phyloP scores from a whole-genome alignment of 2,329 filamentous ascomycete genomes.

The Talaromyces sp. region DNA sequence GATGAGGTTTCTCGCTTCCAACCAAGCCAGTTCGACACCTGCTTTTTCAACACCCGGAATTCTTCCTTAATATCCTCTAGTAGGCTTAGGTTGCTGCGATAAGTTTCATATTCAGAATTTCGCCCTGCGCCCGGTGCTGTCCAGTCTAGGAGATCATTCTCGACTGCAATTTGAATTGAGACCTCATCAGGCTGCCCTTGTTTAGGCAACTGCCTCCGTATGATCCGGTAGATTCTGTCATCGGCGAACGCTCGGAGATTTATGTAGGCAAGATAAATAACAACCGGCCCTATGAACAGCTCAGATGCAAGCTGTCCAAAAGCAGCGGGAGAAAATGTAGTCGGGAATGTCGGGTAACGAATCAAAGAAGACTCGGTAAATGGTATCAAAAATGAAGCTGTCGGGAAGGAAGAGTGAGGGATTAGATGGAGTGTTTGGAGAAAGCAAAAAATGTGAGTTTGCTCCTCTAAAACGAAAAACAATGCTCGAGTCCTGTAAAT shows the following conservation, averaged over 20 bases:
- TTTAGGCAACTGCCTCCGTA: constrained; percentile 38
- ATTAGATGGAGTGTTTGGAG: constrained; percentile 40
- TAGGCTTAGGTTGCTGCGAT: constrained; percentile 31
- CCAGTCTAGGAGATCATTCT: constrained; percentile 41
- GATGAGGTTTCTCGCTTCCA: constrained; percentile 16
- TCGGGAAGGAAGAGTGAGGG: constrained; percentile 27
- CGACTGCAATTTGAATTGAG: constrained; percentile 37
- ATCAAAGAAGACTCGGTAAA: constrained; percentile 31
- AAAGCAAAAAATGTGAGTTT: constrained; percentile 39
- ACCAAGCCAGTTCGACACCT: constrained; percentile 29
- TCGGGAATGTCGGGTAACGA: constrained; percentile 25
- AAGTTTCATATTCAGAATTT: constrained; percentile 34
- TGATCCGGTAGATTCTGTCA: constrained; percentile 34
- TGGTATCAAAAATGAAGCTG: constrained; percentile 29
- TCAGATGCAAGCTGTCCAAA: constrained; percentile 21
- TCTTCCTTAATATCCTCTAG: constrained; percentile 34
- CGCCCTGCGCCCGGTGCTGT: constrained; percentile 36
- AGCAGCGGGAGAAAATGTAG: constrained; percentile 21
- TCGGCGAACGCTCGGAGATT: constrained; percentile 34
- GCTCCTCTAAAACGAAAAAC: constrained; percentile 31
- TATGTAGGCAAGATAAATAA: constrained; percentile 30
- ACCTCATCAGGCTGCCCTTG: constrained; percentile 35
- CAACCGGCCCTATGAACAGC: constrained; percentile 31
- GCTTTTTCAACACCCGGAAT: constrained; percentile 23
- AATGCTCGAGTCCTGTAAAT: constrained; percentile 26